Evolutionary conservation across 306 rosid genomes (phyloP), one percentile per base, ranked within the genome.

Genomic region (Vicia faba): DNA sequence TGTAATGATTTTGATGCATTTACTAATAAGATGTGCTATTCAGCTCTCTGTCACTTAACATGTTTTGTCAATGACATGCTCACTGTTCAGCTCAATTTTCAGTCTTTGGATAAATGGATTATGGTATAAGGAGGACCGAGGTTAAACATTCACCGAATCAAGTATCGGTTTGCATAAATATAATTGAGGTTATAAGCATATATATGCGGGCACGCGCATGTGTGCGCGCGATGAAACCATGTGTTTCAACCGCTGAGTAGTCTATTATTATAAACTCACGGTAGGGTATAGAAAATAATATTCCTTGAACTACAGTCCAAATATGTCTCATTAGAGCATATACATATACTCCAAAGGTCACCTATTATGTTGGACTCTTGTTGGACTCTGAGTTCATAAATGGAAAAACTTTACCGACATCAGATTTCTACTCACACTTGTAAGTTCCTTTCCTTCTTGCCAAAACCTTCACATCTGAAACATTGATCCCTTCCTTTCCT

Each of bases 391-490:
- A 54, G 12, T 54, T 54, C 35, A 54, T 25, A 12, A 54, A 54
- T 23, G 10, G 15, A 9, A 36, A 54, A 54, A 25, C 35, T 25
- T 54, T 54, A 54, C 35, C 60, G 36, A 54, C 97, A 93, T 89
- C 74, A 84, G 75, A 61, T 80, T 82, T 86, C 58, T 85, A 74
- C 58, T 83, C 83, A 81, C 83, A 83, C 48, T 77, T 83, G 84
- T 78, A 81, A 49, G 95, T 66, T 68, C 91, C 85, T 78, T 72
- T 82, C 20, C 97, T 95, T 66, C 91, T 79, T 46, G 98, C 97
- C 70, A 93, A 75, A 68, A 89, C 96, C 84, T 89, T 96, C 11
- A 91, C 97, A 72, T 93, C 96, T 19, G 74, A 79, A 78, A 89
- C 95, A 75, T 84, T 84, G 61, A 89, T 84, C 49, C 96, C 96